Evolutionary conservation across 2,329 filamentous ascomycete species (phyloP).

Genomic region (Apiospora sp.): DNA sequence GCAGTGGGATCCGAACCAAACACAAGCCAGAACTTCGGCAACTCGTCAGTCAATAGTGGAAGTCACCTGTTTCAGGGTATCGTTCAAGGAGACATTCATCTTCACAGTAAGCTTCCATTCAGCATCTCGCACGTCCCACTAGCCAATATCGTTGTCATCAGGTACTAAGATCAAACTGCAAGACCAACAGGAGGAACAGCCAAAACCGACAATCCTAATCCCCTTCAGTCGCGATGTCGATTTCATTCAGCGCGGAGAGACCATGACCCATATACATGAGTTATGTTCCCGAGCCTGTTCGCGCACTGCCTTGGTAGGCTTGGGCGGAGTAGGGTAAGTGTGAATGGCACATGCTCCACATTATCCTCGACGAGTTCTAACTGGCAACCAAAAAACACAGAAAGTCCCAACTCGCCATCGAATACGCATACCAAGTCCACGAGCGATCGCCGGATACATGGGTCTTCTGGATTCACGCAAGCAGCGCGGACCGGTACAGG

Average conservation of each 20-base stretch:
- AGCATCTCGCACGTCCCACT: too few relatives aligned
- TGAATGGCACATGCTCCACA: too few relatives aligned
- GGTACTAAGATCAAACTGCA: too few relatives aligned
- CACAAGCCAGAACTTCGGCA: not conserved
- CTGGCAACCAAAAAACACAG: not conserved
- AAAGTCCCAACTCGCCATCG: conserved; percentile 29
- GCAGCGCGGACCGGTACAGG: conserved; percentile 39
- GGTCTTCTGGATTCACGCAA: conserved; percentile 47
- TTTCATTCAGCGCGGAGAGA: conserved; percentile 9
- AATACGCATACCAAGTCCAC: conserved; percentile 30
- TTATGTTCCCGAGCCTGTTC: not conserved
- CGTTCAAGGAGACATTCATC: not conserved
- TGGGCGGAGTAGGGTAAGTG: conserved; percentile 10
- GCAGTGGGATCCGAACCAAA: too few relatives aligned
- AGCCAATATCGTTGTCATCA: not conserved
- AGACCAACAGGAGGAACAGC: conserved; percentile 14
- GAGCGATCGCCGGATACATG: conserved; percentile 31
- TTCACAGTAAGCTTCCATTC: not conserved
- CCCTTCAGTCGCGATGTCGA: conserved; percentile 26
- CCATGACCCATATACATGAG: not conserved
- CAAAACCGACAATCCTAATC: conserved; percentile 18
- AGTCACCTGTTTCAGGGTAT: not conserved
- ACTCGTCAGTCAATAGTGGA: not conserved
- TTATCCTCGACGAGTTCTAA: too few relatives aligned
- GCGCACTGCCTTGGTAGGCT: conserved; percentile 21